Base-by-base conservation (phyloP, 2,329 filamentous ascomycete genomes). In the Celoporthe dispersa region DNA sequence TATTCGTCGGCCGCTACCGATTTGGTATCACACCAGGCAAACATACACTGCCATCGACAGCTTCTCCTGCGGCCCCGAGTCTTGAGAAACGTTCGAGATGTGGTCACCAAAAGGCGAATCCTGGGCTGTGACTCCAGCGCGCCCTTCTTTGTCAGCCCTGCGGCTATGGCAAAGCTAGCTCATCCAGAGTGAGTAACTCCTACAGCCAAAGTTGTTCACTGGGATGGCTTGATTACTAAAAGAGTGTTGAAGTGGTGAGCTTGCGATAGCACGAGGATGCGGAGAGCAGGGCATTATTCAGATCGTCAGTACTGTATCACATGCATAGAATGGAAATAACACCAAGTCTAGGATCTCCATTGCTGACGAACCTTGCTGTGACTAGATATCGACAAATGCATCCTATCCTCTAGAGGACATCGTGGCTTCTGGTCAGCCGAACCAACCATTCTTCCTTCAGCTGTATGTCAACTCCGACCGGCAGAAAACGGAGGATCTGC, bases 1-100 rank as follows among this genome's bases (percentile, higher is more conserved):
- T 86, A 87, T 73, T 85, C 84, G 19, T 85, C 84, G 25, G 86
- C 85, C 0, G 81, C 85, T 16, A 86, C 84, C 12, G 86, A 88
- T 76, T 76, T 86, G 4, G 77, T 87, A 69, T 87, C 85, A 1
- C 81, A 82, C 2, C 78, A 82, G 33, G 81, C 82, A 16, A 88
- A 87, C 74, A 83, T 83, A 67, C 80, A 80, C 1, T 79, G 82
- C 62, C 83, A 86, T 70, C 79, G 81, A 41, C 79, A 83, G 22
- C 84, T 87, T 71, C 84, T 83, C 80, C 80, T 88, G 67, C 81
- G 85, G n/a, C 86, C 86, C 1, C 79, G 84, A 5, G 80, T 87
- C 4, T 74, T 88, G 74, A 80, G 82, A 28, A 81, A 85, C 69
- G 84, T 87, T 2, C 78, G 79, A 16, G 71, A 78, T 9, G 81